Conservation (phyloP, 306 rosid species). For the Prunus mira region DNA sequence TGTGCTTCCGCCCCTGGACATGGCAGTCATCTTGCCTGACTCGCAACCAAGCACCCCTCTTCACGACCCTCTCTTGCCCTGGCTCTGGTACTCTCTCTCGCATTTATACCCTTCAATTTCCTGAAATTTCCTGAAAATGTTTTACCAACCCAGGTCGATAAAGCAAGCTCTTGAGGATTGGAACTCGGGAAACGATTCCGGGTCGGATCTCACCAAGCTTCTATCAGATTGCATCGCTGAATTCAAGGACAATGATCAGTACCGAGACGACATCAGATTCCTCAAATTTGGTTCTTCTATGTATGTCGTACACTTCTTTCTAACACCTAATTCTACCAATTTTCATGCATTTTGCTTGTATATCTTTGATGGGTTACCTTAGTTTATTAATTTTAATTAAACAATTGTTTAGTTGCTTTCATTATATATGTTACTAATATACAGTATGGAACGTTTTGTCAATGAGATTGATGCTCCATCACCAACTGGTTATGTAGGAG, state of each 20-base stretch:
- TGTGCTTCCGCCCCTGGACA: slow-evolving; percentile 1
- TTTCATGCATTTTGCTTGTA: neutral
- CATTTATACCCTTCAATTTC: neutral
- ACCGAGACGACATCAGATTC: slow-evolving; percentile 66
- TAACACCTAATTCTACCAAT: neutral
- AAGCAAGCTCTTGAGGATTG: slow-evolving; percentile 46
- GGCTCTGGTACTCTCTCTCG: slow-evolving; percentile 42
- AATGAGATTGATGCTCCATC: neutral
- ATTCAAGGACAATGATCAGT: slow-evolving; percentile 45
- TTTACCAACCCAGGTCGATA: slow-evolving; percentile 42
- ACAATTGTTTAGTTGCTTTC: neutral
- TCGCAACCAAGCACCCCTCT: slow-evolving; percentile 17
- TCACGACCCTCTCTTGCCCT: slow-evolving; percentile 56
- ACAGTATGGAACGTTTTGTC: neutral
- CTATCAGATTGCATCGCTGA: slow-evolving; percentile 53
- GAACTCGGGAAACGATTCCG: slow-evolving; percentile 25
- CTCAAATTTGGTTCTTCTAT: slow-evolving; percentile 78
- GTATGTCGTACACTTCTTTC: slow-evolving; percentile 28
- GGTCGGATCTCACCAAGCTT: slow-evolving; percentile 32
- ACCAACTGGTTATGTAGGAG: neutral
- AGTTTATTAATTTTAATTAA: neutral
- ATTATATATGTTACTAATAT: neutral
- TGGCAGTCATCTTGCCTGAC: slow-evolving; percentile 28
- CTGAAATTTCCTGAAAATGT: neutral
- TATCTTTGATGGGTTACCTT: neutral